These are phyloP conservation scores for Clarireedia hainanense DNA, from an alignment of 2,329 filamentous ascomycete species.

Conservation along the genomic window DNA sequence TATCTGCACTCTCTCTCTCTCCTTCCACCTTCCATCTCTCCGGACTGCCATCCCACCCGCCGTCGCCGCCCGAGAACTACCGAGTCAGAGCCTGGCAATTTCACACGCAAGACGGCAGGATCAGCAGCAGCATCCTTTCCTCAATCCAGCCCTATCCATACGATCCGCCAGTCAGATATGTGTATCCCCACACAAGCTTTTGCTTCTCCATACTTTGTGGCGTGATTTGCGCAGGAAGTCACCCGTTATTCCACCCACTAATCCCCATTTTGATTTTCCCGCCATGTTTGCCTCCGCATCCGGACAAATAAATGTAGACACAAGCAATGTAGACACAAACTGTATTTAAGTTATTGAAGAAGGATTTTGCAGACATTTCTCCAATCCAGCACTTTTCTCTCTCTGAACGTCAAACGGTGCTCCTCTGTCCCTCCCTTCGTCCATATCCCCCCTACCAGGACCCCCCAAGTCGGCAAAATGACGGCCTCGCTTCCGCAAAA, in stretches of 20 bases:
- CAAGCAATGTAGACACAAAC: too few relatives aligned
- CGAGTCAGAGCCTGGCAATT: too few relatives aligned
- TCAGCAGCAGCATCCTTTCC: neutral
- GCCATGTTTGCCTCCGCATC: neutral
- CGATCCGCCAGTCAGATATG: neutral
- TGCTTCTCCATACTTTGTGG: slow-evolving; percentile 9
- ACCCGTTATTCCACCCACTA: neutral
- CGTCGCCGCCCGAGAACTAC: too few relatives aligned
- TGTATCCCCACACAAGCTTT: neutral
- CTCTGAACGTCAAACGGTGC: neutral
- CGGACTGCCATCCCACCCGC: too few relatives aligned
- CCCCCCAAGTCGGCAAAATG: neutral
- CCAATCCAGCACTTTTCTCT: neutral
- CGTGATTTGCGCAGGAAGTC: slow-evolving; percentile 7
- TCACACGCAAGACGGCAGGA: neutral
- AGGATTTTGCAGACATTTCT: neutral
- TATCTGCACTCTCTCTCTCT: too few relatives aligned
- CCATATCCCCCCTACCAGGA: neutral
- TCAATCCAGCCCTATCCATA: neutral
- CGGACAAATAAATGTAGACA: too few relatives aligned
- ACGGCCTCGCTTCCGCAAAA: slow-evolving; percentile 3
- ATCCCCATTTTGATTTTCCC: neutral
- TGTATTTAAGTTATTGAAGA: too few relatives aligned
- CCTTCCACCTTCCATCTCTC: too few relatives aligned
- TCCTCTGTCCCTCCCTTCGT: neutral